Evolutionary conservation across 2,329 filamentous ascomycete species (phyloP).

Genomic region (Hypoxylon sp.): DNA sequence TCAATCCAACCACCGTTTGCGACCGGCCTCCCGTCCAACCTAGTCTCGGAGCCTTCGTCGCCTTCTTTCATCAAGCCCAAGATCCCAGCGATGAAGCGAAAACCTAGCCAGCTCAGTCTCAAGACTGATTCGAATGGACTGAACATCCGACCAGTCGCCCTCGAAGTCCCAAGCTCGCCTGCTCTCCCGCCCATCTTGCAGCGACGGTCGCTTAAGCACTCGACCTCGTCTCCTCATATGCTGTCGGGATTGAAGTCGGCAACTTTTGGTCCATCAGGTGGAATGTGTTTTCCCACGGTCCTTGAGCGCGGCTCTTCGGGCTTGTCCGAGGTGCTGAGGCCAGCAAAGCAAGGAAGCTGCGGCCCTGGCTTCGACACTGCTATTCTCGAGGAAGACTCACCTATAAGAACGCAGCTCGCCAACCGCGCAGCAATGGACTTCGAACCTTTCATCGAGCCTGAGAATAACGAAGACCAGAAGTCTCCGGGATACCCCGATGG

Average conservation of each 20-base stretch:
- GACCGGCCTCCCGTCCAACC: constrained; percentile 59
- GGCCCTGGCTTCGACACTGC: constrained; percentile 54
- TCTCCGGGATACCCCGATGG: constrained; percentile 85
- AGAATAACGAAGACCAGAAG: constrained; percentile 82
- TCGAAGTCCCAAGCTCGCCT: constrained; percentile 69
- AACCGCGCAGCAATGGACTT: constrained; percentile 68
- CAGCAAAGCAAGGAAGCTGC: constrained; percentile 57
- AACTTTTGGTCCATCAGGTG: constrained; percentile 70
- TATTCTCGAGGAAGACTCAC: constrained; percentile 67
- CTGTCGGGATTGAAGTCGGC: constrained; percentile 68
- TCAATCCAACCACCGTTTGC: constrained; percentile 76
- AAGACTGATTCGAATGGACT: constrained; percentile 76
- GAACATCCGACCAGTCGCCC: constrained; percentile 58
- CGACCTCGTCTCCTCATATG: constrained; percentile 75
- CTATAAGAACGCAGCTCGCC: constrained; percentile 72
- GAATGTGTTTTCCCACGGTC: constrained; percentile 73
- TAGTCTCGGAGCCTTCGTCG: constrained; percentile 75
- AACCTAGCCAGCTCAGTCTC: constrained; percentile 81
- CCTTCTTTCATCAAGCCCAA: constrained; percentile 84
- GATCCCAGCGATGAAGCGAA: constrained; percentile 77
- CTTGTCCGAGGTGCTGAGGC: constrained; percentile 68
- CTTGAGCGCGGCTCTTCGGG: constrained; percentile 70
- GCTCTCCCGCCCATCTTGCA: constrained; percentile 69
- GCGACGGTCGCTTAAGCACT: constrained; percentile 73
- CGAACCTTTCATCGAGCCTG: constrained; percentile 73